phyloP scores from a whole-genome alignment of 306 rosid species.

The Prunus armeniaca region DNA sequence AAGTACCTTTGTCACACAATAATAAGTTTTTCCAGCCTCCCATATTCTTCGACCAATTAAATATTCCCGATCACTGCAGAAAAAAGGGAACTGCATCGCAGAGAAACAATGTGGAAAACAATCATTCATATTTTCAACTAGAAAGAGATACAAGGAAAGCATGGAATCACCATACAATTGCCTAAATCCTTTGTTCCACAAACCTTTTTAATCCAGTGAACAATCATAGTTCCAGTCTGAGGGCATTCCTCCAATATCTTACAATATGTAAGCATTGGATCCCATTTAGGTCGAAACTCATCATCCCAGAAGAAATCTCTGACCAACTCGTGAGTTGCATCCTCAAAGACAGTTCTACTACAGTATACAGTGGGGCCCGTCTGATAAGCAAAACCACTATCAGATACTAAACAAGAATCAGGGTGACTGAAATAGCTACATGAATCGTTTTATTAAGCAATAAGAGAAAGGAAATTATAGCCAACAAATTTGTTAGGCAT shows the following conservation, averaged over 20 bases:
- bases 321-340: slow-evolving; percentile 88
- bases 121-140: slow-evolving; percentile 20
- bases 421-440: not conserved
- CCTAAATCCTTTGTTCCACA: slow-evolving; percentile 23
- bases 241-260: slow-evolving; percentile 87
- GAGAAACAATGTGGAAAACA: slow-evolving; percentile 20
- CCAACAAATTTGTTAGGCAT: not conserved
- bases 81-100: slow-evolving; percentile 82
- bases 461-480: not conserved
- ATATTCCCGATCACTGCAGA: slow-evolving; percentile 99
- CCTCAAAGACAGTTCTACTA: slow-evolving; percentile 90
- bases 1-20: slow-evolving; percentile 91
- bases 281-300: slow-evolving; percentile 96
- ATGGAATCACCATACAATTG: not conserved
- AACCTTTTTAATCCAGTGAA: slow-evolving; percentile 99
- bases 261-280: slow-evolving; percentile 72
- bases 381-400: slow-evolving; percentile 52
- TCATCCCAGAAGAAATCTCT: slow-evolving; percentile 99
- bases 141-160: not conserved
- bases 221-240: slow-evolving; percentile 61
- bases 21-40: slow-evolving; percentile 86
- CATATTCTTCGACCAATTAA: slow-evolving; percentile 94
- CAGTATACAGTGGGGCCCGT: slow-evolving; percentile 80
- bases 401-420: slow-evolving; percentile 15
- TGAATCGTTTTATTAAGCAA: not conserved